These are phyloP conservation scores for Uncinocarpus reesii DNA, from an alignment of 2,329 filamentous ascomycete species.

Conservation along the genomic window DNA sequence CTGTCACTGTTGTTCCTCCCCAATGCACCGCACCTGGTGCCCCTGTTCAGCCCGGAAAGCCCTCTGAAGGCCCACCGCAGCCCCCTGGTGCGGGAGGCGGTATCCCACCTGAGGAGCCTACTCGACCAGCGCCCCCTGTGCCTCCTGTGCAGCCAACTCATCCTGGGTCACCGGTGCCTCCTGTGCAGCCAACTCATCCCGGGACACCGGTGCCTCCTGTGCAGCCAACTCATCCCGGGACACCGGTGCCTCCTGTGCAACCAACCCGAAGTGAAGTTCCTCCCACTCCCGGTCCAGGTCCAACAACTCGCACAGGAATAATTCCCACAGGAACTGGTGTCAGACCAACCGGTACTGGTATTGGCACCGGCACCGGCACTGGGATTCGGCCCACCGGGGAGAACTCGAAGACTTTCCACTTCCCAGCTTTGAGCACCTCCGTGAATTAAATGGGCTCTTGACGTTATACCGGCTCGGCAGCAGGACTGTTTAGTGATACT, in stretches of 20 bases:
- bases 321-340: background rate
- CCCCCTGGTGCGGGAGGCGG: background rate
- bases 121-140: background rate
- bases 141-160: background rate
- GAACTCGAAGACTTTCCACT: slow-evolving; percentile 1
- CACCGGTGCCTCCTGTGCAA: background rate
- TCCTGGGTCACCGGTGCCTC: background rate
- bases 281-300: background rate
- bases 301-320: background rate
- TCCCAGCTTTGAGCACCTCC: background rate
- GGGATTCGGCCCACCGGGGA: background rate
- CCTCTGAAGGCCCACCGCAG: background rate
- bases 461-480: background rate
- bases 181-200: background rate
- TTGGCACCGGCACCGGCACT: background rate
- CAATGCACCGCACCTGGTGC: background rate
- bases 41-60: background rate
- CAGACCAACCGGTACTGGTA: background rate
- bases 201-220: too few species aligned
- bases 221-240: background rate
- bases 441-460: background rate
- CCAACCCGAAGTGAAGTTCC: background rate
- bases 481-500: background rate
- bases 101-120: background rate
- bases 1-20: slow-evolving; percentile 3